Conservation (phyloP, 2,329 filamentous ascomycete genomes). For the Camptophora hylomeconis region DNA sequence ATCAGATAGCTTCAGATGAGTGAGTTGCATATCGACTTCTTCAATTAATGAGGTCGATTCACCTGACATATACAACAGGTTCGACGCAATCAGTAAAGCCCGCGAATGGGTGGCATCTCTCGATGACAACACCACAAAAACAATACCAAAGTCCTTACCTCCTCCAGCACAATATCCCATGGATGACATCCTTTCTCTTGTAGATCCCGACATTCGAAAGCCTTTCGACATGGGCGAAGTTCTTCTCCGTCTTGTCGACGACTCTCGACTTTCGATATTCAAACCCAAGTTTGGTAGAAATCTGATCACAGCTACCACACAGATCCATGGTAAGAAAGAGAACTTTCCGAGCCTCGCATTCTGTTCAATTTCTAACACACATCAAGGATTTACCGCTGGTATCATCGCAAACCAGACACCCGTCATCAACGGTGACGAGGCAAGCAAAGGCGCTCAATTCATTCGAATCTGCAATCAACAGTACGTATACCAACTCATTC, state of each 20-base stretch:
- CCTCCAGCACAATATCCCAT: conserved; percentile 22
- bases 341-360: too few species aligned
- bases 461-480: conserved; percentile 33
- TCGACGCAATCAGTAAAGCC: conserved; percentile 29
- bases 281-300: conserved; percentile 29
- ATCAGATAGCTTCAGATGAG: conserved; percentile 32
- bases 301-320: conserved; percentile 27
- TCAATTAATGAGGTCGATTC: neutral
- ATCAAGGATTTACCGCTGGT: conserved; percentile 23
- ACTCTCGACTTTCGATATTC: conserved; percentile 26
- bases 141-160: conserved; percentile 5
- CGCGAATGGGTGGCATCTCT: conserved; percentile 24
- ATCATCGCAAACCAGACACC: conserved; percentile 30
- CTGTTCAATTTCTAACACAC: too few species aligned
- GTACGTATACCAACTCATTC: conserved; percentile 19
- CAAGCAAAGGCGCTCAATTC: conserved; percentile 30
- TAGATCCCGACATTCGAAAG: conserved; percentile 28
- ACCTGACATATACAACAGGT: conserved; percentile 16
- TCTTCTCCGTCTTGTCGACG: conserved; percentile 29
- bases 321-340: conserved; percentile 26
- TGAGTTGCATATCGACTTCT: conserved; percentile 11
- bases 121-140: conserved; percentile 4
- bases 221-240: conserved; percentile 28
- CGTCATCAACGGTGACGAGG: conserved; percentile 29
- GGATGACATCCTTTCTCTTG: conserved; percentile 26